Percentiles rank a stretch among this genome's conserved stretches.
Conservation (phyloP, 148 eudicot species). For the Silene conica region DNA sequence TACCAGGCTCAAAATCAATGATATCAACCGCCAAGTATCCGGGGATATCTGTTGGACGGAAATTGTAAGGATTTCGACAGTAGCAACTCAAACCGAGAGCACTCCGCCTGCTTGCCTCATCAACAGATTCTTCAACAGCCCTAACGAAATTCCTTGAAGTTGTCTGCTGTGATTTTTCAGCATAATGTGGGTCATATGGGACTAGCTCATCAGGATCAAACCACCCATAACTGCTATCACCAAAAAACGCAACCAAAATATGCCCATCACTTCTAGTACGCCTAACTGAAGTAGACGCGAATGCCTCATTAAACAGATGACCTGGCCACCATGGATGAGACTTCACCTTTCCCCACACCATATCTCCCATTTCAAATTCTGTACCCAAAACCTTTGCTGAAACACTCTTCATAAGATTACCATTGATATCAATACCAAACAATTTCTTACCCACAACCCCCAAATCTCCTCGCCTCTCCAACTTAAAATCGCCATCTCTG, state of each 20-base stretch:
- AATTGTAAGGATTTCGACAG: constrained; percentile 60
- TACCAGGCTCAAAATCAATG: constrained; percentile 59
- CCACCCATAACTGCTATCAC: constrained; percentile 97
- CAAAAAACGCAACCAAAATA: constrained; percentile 87
- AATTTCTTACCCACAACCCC: constrained; percentile 24
- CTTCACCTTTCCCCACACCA: constrained; percentile 99
- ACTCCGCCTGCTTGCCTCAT: constrained; percentile 67
- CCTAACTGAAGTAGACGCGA: constrained; percentile 61
- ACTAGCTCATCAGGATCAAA: constrained; percentile 68
- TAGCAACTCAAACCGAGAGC: constrained; percentile 69
- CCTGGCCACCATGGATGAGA: constrained; percentile 99
- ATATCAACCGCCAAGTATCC: constrained; percentile 67
- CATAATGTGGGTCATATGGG: constrained; percentile 58
- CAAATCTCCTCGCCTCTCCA: constrained; percentile 8
- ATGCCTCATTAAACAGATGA: constrained; percentile 59
- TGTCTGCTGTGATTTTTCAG: constrained; percentile 69
- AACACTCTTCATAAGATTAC: constrained; percentile 17
- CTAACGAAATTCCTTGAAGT: constrained; percentile 46
- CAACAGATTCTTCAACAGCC: constrained; percentile 86
- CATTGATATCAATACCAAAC: constrained; percentile 24
- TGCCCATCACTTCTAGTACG: constrained; percentile 63
- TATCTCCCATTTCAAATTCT: constrained; percentile 68
- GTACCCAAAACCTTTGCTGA: constrained; percentile 25
- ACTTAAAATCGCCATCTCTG: constrained; percentile 13
- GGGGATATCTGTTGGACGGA: constrained; percentile 44